A percentile compares a stretch with the other conserved stretches of the same genome.
These are phyloP conservation scores for Plasmodium gonderi DNA, from an alignment of 169 alveolate species.

Conservation along the genomic window DNA sequence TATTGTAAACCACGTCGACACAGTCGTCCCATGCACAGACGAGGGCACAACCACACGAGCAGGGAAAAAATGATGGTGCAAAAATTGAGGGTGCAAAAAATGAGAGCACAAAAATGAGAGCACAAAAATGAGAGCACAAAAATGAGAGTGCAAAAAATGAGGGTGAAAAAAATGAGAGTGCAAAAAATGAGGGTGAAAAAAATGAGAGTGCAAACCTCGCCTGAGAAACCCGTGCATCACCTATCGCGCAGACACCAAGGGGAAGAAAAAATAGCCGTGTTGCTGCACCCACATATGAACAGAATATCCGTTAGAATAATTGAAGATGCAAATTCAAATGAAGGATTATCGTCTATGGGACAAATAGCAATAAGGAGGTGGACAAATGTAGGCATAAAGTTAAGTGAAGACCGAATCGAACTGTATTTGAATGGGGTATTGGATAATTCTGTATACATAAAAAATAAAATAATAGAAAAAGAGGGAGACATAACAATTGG, in stretches of 20 bases:
- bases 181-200: too few relatives aligned
- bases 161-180: too few relatives aligned
- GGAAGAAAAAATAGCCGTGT: constrained; percentile 35
- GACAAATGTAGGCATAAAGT: constrained; percentile 40
- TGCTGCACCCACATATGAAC: constrained; percentile 33
- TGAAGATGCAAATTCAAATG: constrained; percentile 20
- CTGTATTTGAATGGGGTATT: constrained; percentile 39
- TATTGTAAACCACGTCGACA: too few relatives aligned
- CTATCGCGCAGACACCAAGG: constrained; percentile 7
- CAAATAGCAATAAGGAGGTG: constrained; percentile 54
- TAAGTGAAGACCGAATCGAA: not conserved
- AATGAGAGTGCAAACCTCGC: too few relatives aligned
- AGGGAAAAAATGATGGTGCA: too few relatives aligned
- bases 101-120: too few relatives aligned
- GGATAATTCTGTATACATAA: constrained; percentile 46
- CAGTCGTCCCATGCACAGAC: too few relatives aligned
- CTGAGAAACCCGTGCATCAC: not conserved
- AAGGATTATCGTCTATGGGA: constrained; percentile 52
- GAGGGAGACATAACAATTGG: constrained; percentile 42
- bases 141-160: too few relatives aligned
- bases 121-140: too few relatives aligned
- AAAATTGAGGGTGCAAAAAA: too few relatives aligned
- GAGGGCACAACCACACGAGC: too few relatives aligned
- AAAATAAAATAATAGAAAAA: not conserved
- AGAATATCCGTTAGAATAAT: constrained; percentile 19